A percentile compares a stretch with the other conserved stretches of the same genome.
These are phyloP conservation scores for Lyophyllum semitale DNA, from an alignment of 768 basidiomycete species.

Conservation along the genomic window DNA sequence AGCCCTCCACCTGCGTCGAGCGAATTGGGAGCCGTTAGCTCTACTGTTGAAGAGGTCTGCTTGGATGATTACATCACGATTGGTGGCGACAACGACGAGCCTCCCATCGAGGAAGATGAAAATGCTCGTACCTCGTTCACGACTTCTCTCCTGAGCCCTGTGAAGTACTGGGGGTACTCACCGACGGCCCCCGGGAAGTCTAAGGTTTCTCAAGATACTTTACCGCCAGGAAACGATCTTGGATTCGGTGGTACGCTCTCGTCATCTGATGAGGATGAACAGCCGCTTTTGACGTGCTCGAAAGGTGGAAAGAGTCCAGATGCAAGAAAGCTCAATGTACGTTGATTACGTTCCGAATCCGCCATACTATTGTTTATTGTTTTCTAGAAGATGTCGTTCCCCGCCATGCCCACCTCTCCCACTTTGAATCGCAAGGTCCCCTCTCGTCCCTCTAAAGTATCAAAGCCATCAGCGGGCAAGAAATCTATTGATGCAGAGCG, in stretches of 20 bases:
- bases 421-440: constrained; percentile 39
- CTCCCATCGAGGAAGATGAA: constrained; percentile 28
- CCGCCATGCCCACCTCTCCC: constrained; percentile 49
- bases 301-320: constrained; percentile 30
- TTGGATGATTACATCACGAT: constrained; percentile 18
- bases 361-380: constrained; percentile 12
- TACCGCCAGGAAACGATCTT: constrained; percentile 44
- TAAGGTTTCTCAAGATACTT: constrained; percentile 22
- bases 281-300: constrained; percentile 25
- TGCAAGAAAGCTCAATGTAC: constrained; percentile 26
- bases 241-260: constrained; percentile 29
- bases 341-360: constrained; percentile 7
- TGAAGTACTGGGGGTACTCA: constrained; percentile 44
- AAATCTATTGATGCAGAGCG: constrained; percentile 13
- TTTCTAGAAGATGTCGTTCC: constrained; percentile 32
- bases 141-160: constrained; percentile 39
- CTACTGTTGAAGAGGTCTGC: constrained; percentile 7
- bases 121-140: constrained; percentile 27
- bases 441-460: constrained; percentile 11
- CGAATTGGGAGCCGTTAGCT: constrained; percentile 35
- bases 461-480: constrained; percentile 18
- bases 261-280: constrained; percentile 31
- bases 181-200: constrained; percentile 27
- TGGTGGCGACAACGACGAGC: constrained; percentile 28
- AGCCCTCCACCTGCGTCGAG: constrained; percentile 55